Percentiles rank a stretch among this genome's conserved stretches.
phyloP scores from a whole-genome alignment of 306 rosid genomes.

The Castanospermum australe region DNA sequence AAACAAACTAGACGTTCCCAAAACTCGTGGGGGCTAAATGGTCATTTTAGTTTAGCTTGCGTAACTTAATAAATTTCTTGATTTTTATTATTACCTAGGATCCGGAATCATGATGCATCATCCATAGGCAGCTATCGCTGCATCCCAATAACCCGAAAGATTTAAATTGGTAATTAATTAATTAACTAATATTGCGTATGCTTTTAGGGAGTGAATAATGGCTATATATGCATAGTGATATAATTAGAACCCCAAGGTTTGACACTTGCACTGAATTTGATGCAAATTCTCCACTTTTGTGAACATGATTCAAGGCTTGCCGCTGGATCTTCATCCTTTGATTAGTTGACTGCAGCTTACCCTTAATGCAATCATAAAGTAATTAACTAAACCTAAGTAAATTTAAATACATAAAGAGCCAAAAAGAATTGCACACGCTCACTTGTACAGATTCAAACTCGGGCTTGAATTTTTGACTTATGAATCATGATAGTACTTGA shows the following conservation, averaged over 20 bases:
- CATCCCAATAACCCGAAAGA: conserved; percentile 29
- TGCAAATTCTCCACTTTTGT: conserved; percentile 55
- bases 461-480: conserved; percentile 18
- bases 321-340: conserved; percentile 26
- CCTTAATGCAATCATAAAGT: not conserved
- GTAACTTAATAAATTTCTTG: conserved; percentile 17
- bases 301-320: conserved; percentile 53
- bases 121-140: conserved; percentile 23
- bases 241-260: conserved; percentile 43
- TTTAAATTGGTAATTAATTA: conserved; percentile 28
- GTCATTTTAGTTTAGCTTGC: conserved; percentile 28
- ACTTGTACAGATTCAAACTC: conserved; percentile 21
- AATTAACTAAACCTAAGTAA: not conserved
- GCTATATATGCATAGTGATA: not conserved
- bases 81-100: conserved; percentile 50
- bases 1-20: not conserved
- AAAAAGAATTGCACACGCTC: conserved; percentile 24
- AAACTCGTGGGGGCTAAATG: conserved; percentile 23
- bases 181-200: conserved; percentile 21
- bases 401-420: conserved; percentile 7
- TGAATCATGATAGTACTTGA: conserved; percentile 3
- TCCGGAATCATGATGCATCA: conserved; percentile 48
- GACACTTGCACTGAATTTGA: conserved; percentile 72
- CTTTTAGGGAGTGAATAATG: conserved; percentile 29
- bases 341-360: conserved; percentile 34